A percentile compares a stretch with the other conserved stretches of the same genome.
These are phyloP conservation scores for Boletellus dicymbophilus DNA, from an alignment of 1,284 basidiomycete genomes.

Conservation along the genomic window DNA sequence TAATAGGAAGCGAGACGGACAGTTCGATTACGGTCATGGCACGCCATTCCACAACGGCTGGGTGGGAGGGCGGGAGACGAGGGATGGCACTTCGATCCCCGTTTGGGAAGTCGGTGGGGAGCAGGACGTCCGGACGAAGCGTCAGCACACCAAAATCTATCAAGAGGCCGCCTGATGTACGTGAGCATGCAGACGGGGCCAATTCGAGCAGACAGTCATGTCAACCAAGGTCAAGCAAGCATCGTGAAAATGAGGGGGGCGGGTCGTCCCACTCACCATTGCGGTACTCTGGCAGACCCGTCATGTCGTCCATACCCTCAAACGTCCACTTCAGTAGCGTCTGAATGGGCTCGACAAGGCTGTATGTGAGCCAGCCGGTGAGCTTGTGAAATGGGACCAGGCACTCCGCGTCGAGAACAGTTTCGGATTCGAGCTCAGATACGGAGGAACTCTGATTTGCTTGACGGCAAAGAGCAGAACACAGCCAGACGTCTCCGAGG, in stretches of 20 bases:
- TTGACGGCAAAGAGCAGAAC: constrained; percentile 46
- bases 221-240: too few species aligned
- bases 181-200: too few species aligned
- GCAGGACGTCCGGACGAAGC: constrained; percentile 47
- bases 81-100: constrained; percentile 52
- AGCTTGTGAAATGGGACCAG: constrained; percentile 96
- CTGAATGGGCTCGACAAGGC: constrained; percentile 82
- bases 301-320: constrained; percentile 75
- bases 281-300: constrained; percentile 87
- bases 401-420: constrained; percentile 36
- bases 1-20: constrained; percentile 47
- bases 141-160: constrained; percentile 81
- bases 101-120: constrained; percentile 41
- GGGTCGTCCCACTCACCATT: constrained; percentile 57
- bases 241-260: too few species aligned
- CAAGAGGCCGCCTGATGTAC: constrained; percentile 73
- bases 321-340: constrained; percentile 77
- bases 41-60: constrained; percentile 94
- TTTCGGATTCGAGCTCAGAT: constrained; percentile 32
- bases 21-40: constrained; percentile 92
- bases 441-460: constrained; percentile 18
- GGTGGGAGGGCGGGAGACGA: constrained; percentile 71
- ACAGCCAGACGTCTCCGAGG: constrained; percentile 93
- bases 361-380: constrained; percentile 92
- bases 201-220: too few species aligned